Conservation (phyloP, 1,284 basidiomycete genomes). For the Ganoderma lingzhi region DNA sequence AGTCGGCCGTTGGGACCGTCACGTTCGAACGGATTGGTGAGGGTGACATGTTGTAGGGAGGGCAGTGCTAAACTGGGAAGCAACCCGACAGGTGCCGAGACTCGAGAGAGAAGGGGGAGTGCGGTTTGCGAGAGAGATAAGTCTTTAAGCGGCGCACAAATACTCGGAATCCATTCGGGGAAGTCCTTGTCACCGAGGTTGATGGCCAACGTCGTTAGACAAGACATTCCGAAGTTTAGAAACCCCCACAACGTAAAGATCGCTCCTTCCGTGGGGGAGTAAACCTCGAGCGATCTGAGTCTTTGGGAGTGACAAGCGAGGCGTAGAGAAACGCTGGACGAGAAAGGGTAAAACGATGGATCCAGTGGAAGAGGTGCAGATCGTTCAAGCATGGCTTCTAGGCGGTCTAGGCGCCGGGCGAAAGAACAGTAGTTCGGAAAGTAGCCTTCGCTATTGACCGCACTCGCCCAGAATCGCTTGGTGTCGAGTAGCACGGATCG, state of each 20-base stretch:
- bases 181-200: too few relatives aligned
- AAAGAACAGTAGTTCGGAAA: too few relatives aligned
- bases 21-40: not conserved
- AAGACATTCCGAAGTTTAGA: not conserved
- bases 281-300: not conserved
- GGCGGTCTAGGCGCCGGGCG: not conserved
- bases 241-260: not conserved
- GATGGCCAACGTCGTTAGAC: too few relatives aligned
- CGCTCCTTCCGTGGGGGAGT: too few relatives aligned
- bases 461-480: not conserved
- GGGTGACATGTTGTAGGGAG: not conserved
- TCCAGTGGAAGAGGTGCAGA: not conserved
- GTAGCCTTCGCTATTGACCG: not conserved
- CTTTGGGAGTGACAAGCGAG: too few relatives aligned
- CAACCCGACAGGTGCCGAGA: not conserved
- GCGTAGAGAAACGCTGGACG: too few relatives aligned
- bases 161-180: too few relatives aligned
- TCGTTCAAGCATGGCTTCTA: not conserved
- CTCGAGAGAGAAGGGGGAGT: not conserved
- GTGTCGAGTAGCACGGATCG: not conserved
- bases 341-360: too few relatives aligned
- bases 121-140: not conserved
- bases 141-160: not conserved
- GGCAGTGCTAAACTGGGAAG: not conserved
- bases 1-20: not conserved